Base-by-base conservation (phyloP, 495 filamentous ascomycete genomes). In the Evernia prunastri region DNA sequence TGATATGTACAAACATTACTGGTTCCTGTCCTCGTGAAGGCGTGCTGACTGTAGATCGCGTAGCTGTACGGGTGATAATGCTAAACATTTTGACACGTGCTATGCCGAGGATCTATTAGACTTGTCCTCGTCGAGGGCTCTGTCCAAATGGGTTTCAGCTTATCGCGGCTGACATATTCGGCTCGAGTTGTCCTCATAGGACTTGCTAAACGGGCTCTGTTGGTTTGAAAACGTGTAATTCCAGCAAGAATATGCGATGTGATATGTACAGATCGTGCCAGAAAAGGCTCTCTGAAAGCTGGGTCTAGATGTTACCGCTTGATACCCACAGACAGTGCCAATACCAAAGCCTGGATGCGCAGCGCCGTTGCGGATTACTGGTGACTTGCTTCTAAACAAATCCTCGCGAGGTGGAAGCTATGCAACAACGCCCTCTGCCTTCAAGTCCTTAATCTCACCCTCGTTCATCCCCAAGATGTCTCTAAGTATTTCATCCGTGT, bases 401-500 rank as follows among this genome's bases (percentile, higher is more conserved):
- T 58, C 15, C 20, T 37, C 37, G 17, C 1, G 33, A 13, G 37
- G 56, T 18, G 6, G 3, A 12, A 10, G n/a, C 27, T 53, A 91
- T 62, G 82, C 81, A 11, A 96, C 77, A 4, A 90, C 87, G 1
- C 92, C 92, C 49, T 87, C 83, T 36, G 78, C 73, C 69, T 80
- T 87, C 66, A 96, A 73, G 17, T 72, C 74, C 42, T 77, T 73
- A 56, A 97, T 89, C 60, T 89, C 81, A 0, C 69, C 75, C 49
- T 82, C 76, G 13, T 76, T 80, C 68, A 91, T 79, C 0, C 87
- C 85, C 25, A 97, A 75, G 33, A 90, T 68, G 3, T 85, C 82
- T 33, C 75, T 69, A 61, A 98, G 75, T 3, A 98, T 80, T 75
- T 97, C 91, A 68, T 94, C 81, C 3, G 94, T 97, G 76, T 98